Evolutionary conservation across 768 basidiomycete species (phyloP), one percentile per base, ranked within the genome.

Genomic region (Phlebiopsis gigantea): DNA sequence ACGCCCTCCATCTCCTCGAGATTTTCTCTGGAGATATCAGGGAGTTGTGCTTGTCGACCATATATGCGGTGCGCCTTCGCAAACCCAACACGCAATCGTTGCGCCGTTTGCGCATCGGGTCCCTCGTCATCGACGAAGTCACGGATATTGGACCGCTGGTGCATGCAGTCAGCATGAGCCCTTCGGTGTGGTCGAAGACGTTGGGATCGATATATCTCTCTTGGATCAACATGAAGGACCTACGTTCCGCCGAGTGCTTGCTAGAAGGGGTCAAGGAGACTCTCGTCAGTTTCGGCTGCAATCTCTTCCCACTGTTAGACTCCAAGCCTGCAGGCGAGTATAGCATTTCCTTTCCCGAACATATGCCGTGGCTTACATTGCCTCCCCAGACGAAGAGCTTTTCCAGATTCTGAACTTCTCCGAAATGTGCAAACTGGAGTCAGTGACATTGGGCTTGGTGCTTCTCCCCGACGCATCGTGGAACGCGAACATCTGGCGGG

Each of bases 401-500:
- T 51, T 51, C 50, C 30, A 31, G 8, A 51, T 51, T 21, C 50
- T 51, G 2, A 30, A 51, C 50, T 51, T 51, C 50, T 51, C 50
- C 31, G 34, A 51, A 5, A 31, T 31, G n/a, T 2, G 9, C 50
- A 12, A 19, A 6, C 34, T 51, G 5, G 24, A 51, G 34, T 39
- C 50, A 7, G 21, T 51, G 9, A 51, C 50, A 3, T 31, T 51
- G 29, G 50, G 50, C 15, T 22, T 51, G n/a, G 50, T 51, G 4
- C 50, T 51, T 14, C n/a, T 51, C 2, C 50, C 29, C 5, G 30
- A 51, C 50, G 50, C 50, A 2, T 51, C 50, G 4, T 51, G 50
- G 50, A 51, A 51, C 24, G 50, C 29, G 19, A 51, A 51, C 34
- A 51, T 51, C 50, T 51, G 50, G 50, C n/a, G 50, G 8, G 50